Evolutionary conservation across 148 eudicot species (phyloP).

Genomic region (Arctostaphylos glauca): DNA sequence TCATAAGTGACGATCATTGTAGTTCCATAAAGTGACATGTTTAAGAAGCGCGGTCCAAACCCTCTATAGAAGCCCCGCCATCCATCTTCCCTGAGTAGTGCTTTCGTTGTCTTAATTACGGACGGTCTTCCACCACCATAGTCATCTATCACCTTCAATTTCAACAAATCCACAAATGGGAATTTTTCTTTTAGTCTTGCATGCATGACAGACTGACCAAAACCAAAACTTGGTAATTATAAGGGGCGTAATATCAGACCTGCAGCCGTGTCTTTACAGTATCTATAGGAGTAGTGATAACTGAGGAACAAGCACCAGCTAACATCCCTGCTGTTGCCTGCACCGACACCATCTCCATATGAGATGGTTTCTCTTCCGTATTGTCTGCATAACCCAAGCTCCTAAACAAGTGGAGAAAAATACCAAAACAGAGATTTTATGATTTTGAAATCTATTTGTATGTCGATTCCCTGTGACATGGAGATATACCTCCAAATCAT

Average conservation of each 20-base stretch:
- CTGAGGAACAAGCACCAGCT: constrained; percentile 76
- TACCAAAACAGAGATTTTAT: background rate
- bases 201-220: background rate
- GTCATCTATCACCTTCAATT: constrained; percentile 58
- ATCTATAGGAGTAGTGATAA: constrained; percentile 74
- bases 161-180: constrained; percentile 10
- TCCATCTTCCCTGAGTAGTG: constrained; percentile 63
- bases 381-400: constrained; percentile 53
- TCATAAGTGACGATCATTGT: constrained; percentile 83
- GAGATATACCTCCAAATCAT: constrained; percentile 63
- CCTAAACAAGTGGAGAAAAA: constrained; percentile 26
- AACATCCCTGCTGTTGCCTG: constrained; percentile 72
- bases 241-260: constrained; percentile 30
- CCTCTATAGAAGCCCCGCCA: constrained; percentile 84
- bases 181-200: no score
- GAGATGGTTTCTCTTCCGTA: constrained; percentile 53
- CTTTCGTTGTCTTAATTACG: constrained; percentile 51
- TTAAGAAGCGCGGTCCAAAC: constrained; percentile 72
- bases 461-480: background rate
- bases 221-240: background rate
- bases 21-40: constrained; percentile 81
- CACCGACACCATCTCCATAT: constrained; percentile 57
- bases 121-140: constrained; percentile 70
- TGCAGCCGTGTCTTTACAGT: constrained; percentile 80
- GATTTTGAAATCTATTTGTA: background rate